phyloP scores from a whole-genome alignment of 1,284 basidiomycete species.

The Papiliotrema flavescens region DNA sequence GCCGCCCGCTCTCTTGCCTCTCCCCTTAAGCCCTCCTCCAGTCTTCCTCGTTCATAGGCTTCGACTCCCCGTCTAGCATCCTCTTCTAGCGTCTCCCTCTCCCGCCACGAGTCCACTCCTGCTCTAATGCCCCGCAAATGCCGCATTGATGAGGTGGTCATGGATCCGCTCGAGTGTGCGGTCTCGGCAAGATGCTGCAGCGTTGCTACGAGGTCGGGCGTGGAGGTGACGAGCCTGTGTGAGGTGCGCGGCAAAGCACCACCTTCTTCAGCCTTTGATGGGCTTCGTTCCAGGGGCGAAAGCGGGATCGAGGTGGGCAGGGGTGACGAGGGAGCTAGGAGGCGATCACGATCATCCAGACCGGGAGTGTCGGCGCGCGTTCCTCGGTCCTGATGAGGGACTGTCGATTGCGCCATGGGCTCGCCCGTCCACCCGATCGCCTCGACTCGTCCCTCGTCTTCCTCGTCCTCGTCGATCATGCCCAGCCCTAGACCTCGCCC shows the following conservation, averaged over 20 bases:
- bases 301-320: not conserved
- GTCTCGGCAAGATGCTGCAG: not conserved
- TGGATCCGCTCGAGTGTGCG: not conserved
- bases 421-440: not conserved
- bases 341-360: not conserved
- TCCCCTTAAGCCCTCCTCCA: not conserved
- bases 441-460: not conserved
- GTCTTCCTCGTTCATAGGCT: slow-evolving; percentile 2
- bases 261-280: not conserved
- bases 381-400: not conserved
- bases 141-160: not conserved
- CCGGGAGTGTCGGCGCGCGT: not conserved
- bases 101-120: slow-evolving; percentile 2
- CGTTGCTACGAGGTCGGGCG: not conserved
- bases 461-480: not conserved
- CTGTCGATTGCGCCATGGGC: not conserved
- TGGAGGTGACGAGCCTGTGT: not conserved
- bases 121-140: slow-evolving; percentile 5
- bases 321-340: not conserved
- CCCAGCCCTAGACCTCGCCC: not conserved
- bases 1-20: not conserved
- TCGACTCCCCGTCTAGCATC: slow-evolving; percentile 2
- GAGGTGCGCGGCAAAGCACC: not conserved
- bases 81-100: slow-evolving; percentile 10
- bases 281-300: not conserved